These are phyloP conservation scores for Esteya vermicola DNA, from an alignment of 2,329 filamentous ascomycete species.

Conservation along the genomic window DNA sequence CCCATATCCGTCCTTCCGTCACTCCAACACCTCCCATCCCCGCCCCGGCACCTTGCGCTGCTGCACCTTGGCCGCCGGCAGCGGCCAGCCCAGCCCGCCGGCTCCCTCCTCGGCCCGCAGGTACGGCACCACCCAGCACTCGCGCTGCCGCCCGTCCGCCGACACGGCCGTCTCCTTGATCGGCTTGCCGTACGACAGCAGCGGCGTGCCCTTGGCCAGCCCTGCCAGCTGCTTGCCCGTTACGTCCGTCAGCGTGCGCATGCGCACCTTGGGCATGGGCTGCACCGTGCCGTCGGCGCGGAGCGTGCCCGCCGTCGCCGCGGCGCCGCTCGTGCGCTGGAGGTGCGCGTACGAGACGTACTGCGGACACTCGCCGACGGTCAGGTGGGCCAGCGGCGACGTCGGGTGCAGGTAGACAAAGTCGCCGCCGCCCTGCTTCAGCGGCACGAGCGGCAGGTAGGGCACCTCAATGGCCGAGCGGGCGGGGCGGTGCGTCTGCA, in stretches of 20 bases:
- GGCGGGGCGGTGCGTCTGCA: constrained; percentile 28
- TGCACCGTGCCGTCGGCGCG: constrained; percentile 60
- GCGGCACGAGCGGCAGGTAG: constrained; percentile 71
- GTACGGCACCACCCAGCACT: constrained; percentile 74
- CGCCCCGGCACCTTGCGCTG: constrained; percentile 60
- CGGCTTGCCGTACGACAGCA: constrained; percentile 78
- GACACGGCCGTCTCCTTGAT: constrained; percentile 59
- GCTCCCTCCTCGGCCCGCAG: constrained; percentile 52
- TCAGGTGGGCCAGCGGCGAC: constrained; percentile 60
- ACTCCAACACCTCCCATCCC: constrained; percentile 57
- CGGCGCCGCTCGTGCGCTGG: constrained; percentile 46
- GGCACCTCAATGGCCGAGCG: constrained; percentile 83
- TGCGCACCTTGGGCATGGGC: constrained; percentile 59
- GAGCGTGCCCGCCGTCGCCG: constrained; percentile 28
- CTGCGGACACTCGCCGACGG: constrained; percentile 61
- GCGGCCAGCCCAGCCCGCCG: constrained; percentile 62
- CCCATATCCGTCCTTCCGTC: constrained; percentile 5
- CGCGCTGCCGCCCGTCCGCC: constrained; percentile 32
- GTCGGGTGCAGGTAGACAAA: constrained; percentile 81
- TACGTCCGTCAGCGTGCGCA: constrained; percentile 76
- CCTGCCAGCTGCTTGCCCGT: constrained; percentile 61
- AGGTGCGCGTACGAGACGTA: constrained; percentile 83
- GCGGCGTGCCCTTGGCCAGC: constrained; percentile 70
- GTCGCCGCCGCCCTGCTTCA: constrained; percentile 26
- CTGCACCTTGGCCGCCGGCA: constrained; percentile 71